phyloP scores from a whole-genome alignment of 257 asterid genomes.

The Prunella vulgaris region DNA sequence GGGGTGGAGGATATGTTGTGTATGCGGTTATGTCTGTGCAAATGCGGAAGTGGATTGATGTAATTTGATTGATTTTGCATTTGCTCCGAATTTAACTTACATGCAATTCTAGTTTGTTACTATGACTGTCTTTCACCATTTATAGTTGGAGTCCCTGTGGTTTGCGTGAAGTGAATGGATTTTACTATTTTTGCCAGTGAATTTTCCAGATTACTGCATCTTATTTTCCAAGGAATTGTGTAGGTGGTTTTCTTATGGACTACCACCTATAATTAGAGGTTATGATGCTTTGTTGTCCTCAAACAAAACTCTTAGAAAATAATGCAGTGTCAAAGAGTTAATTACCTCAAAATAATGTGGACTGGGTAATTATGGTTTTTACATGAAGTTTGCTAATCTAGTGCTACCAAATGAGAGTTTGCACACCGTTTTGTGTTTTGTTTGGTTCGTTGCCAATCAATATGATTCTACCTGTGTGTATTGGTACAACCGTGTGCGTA shows the following conservation, averaged over 20 bases:
- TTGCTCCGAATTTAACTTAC: slow-evolving; percentile 10
- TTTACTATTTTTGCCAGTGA: slow-evolving; percentile 14
- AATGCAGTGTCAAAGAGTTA: not conserved
- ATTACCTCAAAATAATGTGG: not conserved
- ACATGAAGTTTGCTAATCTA: not conserved
- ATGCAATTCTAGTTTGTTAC: not conserved
- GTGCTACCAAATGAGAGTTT: not conserved
- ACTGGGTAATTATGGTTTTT: not conserved
- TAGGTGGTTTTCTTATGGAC: too few species aligned
- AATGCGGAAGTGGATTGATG: slow-evolving; percentile 14
- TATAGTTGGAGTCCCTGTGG: not conserved
- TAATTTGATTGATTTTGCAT: not conserved
- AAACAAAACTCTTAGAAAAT: not conserved
- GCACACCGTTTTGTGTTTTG: not conserved
- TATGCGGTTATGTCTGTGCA: not conserved
- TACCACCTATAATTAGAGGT: not conserved
- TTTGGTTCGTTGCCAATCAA: not conserved
- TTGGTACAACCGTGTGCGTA: not conserved
- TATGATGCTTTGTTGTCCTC: not conserved
- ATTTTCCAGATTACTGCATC: slow-evolving; percentile 1
- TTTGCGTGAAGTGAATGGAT: not conserved
- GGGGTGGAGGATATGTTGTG: not conserved
- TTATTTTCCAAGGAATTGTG: not conserved
- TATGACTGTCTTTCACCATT: not conserved
- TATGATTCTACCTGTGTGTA: not conserved